A percentile compares a stretch with the other conserved stretches of the same genome.
Conservation (phyloP, 164 flowering plant genomes). For the Saururus chinensis region DNA sequence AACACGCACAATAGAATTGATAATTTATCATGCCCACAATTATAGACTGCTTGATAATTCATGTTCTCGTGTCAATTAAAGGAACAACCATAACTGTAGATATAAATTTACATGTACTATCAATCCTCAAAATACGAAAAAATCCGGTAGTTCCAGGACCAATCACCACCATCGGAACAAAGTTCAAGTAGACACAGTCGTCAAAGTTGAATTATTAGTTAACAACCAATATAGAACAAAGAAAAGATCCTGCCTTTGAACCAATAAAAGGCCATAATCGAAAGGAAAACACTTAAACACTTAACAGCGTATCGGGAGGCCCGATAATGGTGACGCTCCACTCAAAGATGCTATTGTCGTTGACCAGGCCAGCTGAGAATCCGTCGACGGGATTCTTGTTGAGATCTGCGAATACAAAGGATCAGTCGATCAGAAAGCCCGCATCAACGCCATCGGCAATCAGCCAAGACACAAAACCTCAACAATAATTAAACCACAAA, state of each 20-base stretch:
- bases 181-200: not conserved
- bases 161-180: not conserved
- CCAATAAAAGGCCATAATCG: not conserved
- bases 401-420: constrained; percentile 34
- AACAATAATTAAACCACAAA: not conserved
- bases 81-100: no score
- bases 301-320: constrained; percentile 64
- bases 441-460: not conserved
- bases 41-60: no score
- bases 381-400: constrained; percentile 73
- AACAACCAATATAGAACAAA: not conserved
- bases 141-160: not conserved
- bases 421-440: not conserved
- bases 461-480: not conserved
- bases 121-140: no score
- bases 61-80: no score
- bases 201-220: not conserved
- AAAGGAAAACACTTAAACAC: constrained; percentile 19
- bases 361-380: constrained; percentile 74
- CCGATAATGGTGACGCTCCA: constrained; percentile 81
- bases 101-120: no score
- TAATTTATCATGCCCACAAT: no score
- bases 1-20: no score
- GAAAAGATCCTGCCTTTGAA: not conserved
- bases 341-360: constrained; percentile 61